Percentiles rank a stretch among this genome's conserved stretches.
Evolutionary conservation across 352 stramenopile species (phyloP).

Genomic region (Discostella stelligera): DNA sequence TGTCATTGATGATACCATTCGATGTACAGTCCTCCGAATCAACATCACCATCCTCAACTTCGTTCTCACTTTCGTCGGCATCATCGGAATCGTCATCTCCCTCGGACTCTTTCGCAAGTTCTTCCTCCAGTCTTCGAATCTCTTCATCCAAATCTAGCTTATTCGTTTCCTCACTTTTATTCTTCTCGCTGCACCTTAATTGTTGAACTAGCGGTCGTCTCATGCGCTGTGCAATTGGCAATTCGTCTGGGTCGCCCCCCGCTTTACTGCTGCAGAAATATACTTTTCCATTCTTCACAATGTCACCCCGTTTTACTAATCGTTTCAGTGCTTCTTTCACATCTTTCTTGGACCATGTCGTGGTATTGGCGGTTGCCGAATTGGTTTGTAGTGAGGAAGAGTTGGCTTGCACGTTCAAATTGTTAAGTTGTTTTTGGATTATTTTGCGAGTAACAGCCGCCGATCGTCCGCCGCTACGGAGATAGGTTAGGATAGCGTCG

Average conservation of each 20-base stretch:
- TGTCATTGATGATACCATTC: slow-evolving; percentile 2
- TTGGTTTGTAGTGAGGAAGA: neutral
- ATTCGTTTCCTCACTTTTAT: slow-evolving; percentile 20
- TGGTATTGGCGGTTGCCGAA: too few relatives aligned
- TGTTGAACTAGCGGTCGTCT: slow-evolving; percentile 3
- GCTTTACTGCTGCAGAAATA: slow-evolving; percentile 15
- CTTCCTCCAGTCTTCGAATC: slow-evolving; percentile 69
- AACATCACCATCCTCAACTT: slow-evolving; percentile 19
- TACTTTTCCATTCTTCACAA: slow-evolving; percentile 46
- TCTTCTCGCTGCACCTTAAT: neutral
- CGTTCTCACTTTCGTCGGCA: slow-evolving; percentile 17
- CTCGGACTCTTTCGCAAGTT: slow-evolving; percentile 47
- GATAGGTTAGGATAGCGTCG: slow-evolving; percentile 21
- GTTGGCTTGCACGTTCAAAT: neutral
- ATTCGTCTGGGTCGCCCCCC: neutral
- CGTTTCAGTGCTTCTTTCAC: slow-evolving; percentile 49
- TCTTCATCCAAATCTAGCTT: slow-evolving; percentile 72
- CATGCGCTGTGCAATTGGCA: slow-evolving; percentile 60
- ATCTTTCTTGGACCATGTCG: slow-evolving; percentile 28
- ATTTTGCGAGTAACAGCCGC: neutral
- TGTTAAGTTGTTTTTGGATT: slow-evolving; percentile 29
- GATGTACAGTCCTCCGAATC: slow-evolving; percentile 6
- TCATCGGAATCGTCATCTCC: slow-evolving; percentile 20
- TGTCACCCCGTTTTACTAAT: slow-evolving; percentile 36
- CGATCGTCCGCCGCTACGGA: neutral